A percentile compares a stretch with the other conserved stretches of the same genome.
Evolutionary conservation across 768 basidiomycete genomes (phyloP).

Genomic region (Boletus coccyginus): DNA sequence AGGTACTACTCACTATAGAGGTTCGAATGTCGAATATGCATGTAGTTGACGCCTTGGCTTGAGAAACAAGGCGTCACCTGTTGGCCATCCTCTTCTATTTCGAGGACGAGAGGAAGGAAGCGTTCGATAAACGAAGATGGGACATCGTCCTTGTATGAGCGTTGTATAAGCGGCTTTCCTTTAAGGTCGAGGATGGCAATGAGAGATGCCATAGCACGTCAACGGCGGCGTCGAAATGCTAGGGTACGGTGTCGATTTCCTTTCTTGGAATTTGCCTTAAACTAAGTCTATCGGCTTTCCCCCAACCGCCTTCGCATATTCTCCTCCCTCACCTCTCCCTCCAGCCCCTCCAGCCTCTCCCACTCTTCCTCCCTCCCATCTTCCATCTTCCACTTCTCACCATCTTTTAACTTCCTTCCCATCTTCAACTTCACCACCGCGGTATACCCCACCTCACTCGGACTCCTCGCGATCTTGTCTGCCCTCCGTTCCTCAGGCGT

Average conservation of each 20-base stretch:
- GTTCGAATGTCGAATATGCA: conserved; percentile 98
- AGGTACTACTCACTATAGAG: conserved; percentile 72
- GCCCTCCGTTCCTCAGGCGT: conserved; percentile 41
- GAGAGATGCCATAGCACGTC: conserved; percentile 52
- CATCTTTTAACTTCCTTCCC: conserved; percentile 47
- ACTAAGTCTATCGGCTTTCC: no score
- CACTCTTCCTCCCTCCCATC: conserved; percentile 27
- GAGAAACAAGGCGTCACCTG: conserved; percentile 97
- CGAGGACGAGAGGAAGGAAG: conserved; percentile 89
- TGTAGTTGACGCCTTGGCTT: conserved; percentile 92
- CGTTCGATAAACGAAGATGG: conserved; percentile 85
- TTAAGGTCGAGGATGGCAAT: conserved; percentile 98
- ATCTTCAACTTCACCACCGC: conserved; percentile 57
- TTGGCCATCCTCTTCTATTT: conserved; percentile 96
- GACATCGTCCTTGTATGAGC: conserved; percentile 96
- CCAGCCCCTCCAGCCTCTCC: conserved; percentile 26
- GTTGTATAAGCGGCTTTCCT: conserved; percentile 96
- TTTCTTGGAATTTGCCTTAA: conserved; percentile 5
- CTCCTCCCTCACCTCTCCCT: conserved; percentile 28
- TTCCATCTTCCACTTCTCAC: conserved; percentile 35
- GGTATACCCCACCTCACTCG: conserved; percentile 69
- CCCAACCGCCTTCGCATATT: conserved; percentile 22
- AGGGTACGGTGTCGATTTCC: conserved; percentile 1
- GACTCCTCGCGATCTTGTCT: conserved; percentile 50
- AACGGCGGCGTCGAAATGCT: no score